phyloP scores from a whole-genome alignment of 164 flowering plant species.

The Paratinospora sagittata region DNA sequence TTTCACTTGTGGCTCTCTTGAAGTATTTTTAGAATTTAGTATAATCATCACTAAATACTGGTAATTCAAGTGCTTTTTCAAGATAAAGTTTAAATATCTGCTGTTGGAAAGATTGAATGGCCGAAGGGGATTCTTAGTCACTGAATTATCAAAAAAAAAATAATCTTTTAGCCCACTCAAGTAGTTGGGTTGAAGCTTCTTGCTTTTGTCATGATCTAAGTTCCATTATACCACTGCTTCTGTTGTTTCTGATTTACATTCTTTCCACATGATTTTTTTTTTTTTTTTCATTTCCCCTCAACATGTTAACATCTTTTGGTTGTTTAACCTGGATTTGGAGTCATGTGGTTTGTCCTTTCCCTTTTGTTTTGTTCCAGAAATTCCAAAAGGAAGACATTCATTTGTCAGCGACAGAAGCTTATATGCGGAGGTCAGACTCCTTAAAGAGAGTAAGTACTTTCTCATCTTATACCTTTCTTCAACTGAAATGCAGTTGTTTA shows the following conservation, averaged over 20 bases:
- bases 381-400: slow-evolving; percentile 83
- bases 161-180: too few species aligned
- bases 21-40: too few species aligned
- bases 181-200: background rate
- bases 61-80: too few species aligned
- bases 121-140: too few species aligned
- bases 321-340: background rate
- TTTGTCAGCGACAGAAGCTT: slow-evolving; percentile 80
- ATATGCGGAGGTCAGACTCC: slow-evolving; percentile 76
- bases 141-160: too few species aligned
- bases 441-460: slow-evolving; percentile 63
- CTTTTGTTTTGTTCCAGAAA: slow-evolving; percentile 42
- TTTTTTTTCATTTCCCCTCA: too few species aligned
- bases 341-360: background rate
- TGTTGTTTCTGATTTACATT: background rate
- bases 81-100: too few species aligned
- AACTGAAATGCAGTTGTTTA: background rate
- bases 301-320: background rate
- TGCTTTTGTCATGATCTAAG: background rate
- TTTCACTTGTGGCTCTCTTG: too few species aligned
- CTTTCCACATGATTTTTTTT: background rate
- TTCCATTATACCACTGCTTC: background rate
- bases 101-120: too few species aligned
- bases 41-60: too few species aligned
- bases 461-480: background rate